A percentile compares a stretch with the other conserved stretches of the same genome.
Conservation (phyloP, 2,329 filamentous ascomycete species). For the Huntiella abstrusa region DNA sequence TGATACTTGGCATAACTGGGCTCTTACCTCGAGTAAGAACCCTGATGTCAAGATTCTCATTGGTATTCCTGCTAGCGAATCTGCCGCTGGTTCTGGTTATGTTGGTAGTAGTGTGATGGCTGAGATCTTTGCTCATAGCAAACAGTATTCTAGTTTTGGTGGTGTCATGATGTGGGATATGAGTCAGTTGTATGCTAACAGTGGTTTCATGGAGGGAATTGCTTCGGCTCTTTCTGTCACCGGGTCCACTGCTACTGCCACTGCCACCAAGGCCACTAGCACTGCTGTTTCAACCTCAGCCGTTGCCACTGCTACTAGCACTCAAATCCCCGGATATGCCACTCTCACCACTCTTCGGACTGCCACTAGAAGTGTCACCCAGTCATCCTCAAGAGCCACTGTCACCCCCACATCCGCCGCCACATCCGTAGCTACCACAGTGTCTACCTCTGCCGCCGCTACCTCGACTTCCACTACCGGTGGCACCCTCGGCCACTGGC, state of each 20-base stretch:
- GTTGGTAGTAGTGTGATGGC: slow-evolving; percentile 18
- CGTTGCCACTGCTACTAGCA: neutral
- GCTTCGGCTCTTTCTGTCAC: slow-evolving; percentile 17
- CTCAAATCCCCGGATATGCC: neutral
- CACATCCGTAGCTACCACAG: neutral
- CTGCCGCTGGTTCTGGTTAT: slow-evolving; percentile 22
- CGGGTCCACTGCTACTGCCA: neutral
- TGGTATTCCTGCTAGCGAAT: slow-evolving; percentile 22
- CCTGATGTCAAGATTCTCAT: slow-evolving; percentile 26
- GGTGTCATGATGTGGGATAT: slow-evolving; percentile 30
- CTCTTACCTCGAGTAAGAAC: slow-evolving; percentile 36
- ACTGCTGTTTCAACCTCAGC: slow-evolving; percentile 16
- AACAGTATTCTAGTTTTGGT: slow-evolving; percentile 21
- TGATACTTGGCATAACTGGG: slow-evolving; percentile 39
- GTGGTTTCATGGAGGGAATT: slow-evolving; percentile 32
- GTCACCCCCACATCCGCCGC: slow-evolving; percentile 1
- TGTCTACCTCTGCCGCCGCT: neutral
- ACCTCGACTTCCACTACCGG: neutral
- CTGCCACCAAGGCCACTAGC: slow-evolving; percentile 19
- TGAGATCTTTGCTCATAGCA: slow-evolving; percentile 22
- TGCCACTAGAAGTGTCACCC: slow-evolving; percentile 7
- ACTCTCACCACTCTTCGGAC: slow-evolving; percentile 10
- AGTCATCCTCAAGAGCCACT: slow-evolving; percentile 5
- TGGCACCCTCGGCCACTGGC: slow-evolving; percentile 11
- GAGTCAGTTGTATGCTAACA: slow-evolving; percentile 27